phyloP scores from a whole-genome alignment of 331 rosid species.

The Malus hybrid region DNA sequence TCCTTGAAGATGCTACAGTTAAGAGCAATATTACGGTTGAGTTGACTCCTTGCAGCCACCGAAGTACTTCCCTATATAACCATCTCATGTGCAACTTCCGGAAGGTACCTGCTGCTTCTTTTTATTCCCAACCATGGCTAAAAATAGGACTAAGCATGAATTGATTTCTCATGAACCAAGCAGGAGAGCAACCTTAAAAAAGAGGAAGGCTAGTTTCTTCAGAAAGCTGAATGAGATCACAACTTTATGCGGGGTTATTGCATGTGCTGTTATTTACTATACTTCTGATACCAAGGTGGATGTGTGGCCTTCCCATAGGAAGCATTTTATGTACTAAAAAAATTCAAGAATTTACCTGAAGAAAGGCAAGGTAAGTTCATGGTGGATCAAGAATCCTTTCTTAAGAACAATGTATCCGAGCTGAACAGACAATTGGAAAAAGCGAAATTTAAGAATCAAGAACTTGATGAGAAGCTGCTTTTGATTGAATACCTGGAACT shows the following conservation, averaged over 20 bases:
- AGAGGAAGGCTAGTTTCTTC: neutral
- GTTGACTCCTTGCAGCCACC: neutral
- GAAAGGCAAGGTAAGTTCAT: neutral
- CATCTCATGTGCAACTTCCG: neutral
- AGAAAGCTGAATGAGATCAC: conserved; percentile 9
- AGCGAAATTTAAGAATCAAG: neutral
- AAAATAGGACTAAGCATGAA: conserved; percentile 1
- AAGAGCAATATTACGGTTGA: neutral
- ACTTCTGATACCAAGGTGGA: neutral
- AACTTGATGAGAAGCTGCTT: neutral
- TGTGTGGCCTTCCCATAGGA: conserved; percentile 9
- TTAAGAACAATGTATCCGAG: neutral
- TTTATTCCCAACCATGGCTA: neutral
- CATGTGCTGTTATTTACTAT: neutral
- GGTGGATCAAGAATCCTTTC: conserved; percentile 7
- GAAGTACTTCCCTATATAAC: neutral
- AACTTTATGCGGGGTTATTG: conserved; percentile 5
- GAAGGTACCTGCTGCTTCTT: neutral
- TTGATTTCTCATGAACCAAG: neutral
- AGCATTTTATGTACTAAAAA: neutral
- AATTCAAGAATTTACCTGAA: neutral
- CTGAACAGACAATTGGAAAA: neutral
- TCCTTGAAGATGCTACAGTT: neutral
- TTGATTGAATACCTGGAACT: neutral
- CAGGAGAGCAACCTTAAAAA: conserved; percentile 3